Percentiles rank a stretch among this genome's conserved stretches.
Conservation (phyloP, 768 basidiomycete species). For the Tubosaeta sp. region DNA sequence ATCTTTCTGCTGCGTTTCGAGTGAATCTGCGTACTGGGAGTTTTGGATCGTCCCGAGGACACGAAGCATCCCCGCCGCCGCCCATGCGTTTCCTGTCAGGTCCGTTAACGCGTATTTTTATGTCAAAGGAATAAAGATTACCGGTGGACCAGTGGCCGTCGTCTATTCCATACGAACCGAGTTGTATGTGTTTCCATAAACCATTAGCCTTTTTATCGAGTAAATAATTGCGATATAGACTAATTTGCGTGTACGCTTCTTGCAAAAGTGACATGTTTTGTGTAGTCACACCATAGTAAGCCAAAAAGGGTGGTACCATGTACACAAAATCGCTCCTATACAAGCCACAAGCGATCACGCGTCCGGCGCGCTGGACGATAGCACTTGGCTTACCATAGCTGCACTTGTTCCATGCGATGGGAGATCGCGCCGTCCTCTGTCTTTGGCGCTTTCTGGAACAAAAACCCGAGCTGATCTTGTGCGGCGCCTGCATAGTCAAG, state of each 20-base stretch:
- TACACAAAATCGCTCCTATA: conserved; percentile 74
- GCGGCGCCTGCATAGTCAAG: conserved; percentile 63
- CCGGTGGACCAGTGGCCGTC: conserved; percentile 79
- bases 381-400: conserved; percentile 53
- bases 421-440: conserved; percentile 78
- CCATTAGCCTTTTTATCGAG: conserved; percentile 44
- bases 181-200: conserved; percentile 75
- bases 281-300: conserved; percentile 71
- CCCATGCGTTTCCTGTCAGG: conserved; percentile 77
- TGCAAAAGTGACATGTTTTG: conserved; percentile 53
- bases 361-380: neutral
- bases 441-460: conserved; percentile 53
- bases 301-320: conserved; percentile 85
- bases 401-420: conserved; percentile 63
- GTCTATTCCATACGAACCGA: conserved; percentile 54
- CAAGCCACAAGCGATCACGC: neutral
- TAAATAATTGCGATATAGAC: conserved; percentile 65
- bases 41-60: conserved; percentile 71
- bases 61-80: conserved; percentile 80
- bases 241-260: conserved; percentile 69
- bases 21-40: conserved; percentile 47
- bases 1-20: conserved; percentile 52
- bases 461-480: conserved; percentile 57
- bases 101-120: neutral
- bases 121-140: conserved; percentile 15